Base-by-base conservation (phyloP, 768 basidiomycete species). In the Podaxis sp. region DNA sequence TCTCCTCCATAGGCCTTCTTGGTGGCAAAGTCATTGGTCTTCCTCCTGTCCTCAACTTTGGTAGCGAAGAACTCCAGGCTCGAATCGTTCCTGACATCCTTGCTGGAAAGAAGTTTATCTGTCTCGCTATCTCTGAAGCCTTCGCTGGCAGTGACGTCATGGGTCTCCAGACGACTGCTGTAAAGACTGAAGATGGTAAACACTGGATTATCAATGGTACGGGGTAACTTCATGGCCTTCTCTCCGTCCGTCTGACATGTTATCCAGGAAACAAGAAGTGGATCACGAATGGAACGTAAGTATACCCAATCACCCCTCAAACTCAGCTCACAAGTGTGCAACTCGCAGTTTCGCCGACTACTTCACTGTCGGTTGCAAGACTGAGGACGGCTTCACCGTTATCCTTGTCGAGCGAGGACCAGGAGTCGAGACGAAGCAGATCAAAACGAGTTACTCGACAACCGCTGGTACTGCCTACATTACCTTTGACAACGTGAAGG, bases 41-140 rank as follows among this genome's bases (percentile, higher is more conserved):
- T 6, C 93, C 93, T 3, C 93, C 94, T 0, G 86, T 95, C n/a
- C 80, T 95, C 60, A 95, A 96, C 78, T 96, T 94, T 67, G 95
- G 87, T 10, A 83, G 83, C 41, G 83, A 85, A 13, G 86, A 87
- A 67, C 73, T 86, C 54, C 84, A 81, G 67, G 79, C 81, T 28
- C 81, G 78, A 69, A 74, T 89, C 44, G 76, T 90, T 11, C 86
- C 87, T 2, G 89, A 91, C 49, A 84, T 93, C 3, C 78, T 93
- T 59, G 73, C 78, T 38, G 90, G 89, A 41, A 89, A 88, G 76
- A 93, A 93, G 77, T 90, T 89, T 71, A 93, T 97, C 64, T 90
- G 86, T 62, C 76, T 96, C 33, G 95, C 94, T 48, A 92, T 96
- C 66, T 89, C 90, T 11, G 95, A 96, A 75, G 93, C 94, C 2